Evolutionary conservation across 306 rosid species (phyloP).

Genomic region (Acmispon strigosus): DNA sequence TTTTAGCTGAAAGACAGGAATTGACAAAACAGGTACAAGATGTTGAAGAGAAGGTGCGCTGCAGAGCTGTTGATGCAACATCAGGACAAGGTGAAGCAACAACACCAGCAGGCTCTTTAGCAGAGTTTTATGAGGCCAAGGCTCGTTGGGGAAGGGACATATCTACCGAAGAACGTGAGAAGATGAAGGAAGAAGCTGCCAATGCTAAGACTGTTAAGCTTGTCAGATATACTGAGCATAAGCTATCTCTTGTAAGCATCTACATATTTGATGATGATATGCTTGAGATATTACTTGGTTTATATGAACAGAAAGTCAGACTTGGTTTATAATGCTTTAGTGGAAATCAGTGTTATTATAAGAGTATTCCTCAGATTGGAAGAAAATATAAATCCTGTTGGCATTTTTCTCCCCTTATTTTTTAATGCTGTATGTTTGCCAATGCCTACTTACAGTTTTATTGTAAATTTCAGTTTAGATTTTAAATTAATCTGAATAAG

Average conservation of each 20-base stretch:
- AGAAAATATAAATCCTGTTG: not conserved
- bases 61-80: slow-evolving; percentile 38
- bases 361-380: not conserved
- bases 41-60: slow-evolving; percentile 73
- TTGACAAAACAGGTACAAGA: slow-evolving; percentile 76
- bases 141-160: slow-evolving; percentile 89
- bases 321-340: slow-evolving; percentile 4
- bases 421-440: not conserved
- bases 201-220: slow-evolving; percentile 61
- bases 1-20: slow-evolving; percentile 84
- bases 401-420: not conserved
- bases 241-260: slow-evolving; percentile 59
- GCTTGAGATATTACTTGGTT: slow-evolving; percentile 2
- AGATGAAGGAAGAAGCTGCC: slow-evolving; percentile 78
- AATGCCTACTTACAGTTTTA: not conserved
- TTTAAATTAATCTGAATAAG: not conserved
- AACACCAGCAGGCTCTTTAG: slow-evolving; percentile 82
- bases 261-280: slow-evolving; percentile 16
- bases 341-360: not conserved
- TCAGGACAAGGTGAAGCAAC: slow-evolving; percentile 44
- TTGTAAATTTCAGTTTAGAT: not conserved
- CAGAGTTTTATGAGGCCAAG: slow-evolving; percentile 94
- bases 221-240: slow-evolving; percentile 74
- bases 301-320: not conserved
- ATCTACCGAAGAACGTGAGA: slow-evolving; percentile 75